phyloP scores from a whole-genome alignment of 129 eudicot genomes.

The Rutidosis leptorrhynchoides region DNA sequence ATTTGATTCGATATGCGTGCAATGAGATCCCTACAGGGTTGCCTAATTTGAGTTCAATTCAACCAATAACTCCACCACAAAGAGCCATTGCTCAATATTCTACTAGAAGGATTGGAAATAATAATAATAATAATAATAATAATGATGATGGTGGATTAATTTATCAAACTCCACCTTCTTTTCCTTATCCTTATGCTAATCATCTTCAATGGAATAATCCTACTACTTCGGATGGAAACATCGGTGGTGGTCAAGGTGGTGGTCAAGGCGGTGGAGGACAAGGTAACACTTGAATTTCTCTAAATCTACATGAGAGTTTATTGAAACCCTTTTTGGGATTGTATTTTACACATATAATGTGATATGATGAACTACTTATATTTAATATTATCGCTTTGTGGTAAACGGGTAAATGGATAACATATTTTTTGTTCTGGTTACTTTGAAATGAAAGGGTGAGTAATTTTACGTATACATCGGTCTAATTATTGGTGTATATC shows the following conservation, averaged over 20 bases:
- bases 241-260: constrained; percentile 21
- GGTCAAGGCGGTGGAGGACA: constrained; percentile 39
- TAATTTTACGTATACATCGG: too few relatives aligned
- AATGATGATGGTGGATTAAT: constrained; percentile 34
- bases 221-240: constrained; percentile 29
- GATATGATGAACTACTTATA: constrained; percentile 15
- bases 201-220: constrained; percentile 38
- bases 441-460: too few relatives aligned
- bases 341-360: constrained; percentile 21
- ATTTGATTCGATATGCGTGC: constrained; percentile 54
- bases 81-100: constrained; percentile 31
- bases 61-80: constrained; percentile 36
- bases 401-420: too few relatives aligned
- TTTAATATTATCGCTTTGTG: constrained; percentile 19
- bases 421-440: too few relatives aligned
- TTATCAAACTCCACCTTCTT: constrained; percentile 42
- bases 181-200: constrained; percentile 35
- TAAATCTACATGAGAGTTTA: constrained; percentile 20
- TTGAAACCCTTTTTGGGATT: constrained; percentile 33
- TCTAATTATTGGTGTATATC: too few relatives aligned
- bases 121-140: constrained; percentile 2
- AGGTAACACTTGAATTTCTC: constrained; percentile 31
- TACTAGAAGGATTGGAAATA: constrained; percentile 31
- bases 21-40: constrained; percentile 33
- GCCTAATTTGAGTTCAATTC: constrained; percentile 34